phyloP scores from a whole-genome alignment of 2,329 filamentous ascomycete genomes.

The Epichloe hybrida region DNA sequence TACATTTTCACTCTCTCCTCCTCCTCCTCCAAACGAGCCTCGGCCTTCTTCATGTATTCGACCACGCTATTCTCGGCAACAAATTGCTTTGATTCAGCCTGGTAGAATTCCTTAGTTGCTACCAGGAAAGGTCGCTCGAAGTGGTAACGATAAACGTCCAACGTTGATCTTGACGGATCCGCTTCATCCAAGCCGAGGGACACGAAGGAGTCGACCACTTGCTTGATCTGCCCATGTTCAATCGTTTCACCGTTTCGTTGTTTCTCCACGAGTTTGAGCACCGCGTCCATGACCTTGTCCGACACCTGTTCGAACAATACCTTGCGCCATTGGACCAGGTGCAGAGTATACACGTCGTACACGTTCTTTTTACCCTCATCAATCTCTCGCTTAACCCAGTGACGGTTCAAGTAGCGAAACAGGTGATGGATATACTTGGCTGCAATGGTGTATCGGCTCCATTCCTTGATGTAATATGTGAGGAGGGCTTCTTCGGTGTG shows the following conservation, averaged over 20 bases:
- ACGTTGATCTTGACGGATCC: conserved; percentile 82
- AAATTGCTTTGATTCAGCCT: conserved; percentile 85
- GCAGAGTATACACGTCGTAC: conserved; percentile 94
- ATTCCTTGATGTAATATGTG: conserved; percentile 89
- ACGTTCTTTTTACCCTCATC: conserved; percentile 98
- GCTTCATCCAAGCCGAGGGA: conserved; percentile 88
- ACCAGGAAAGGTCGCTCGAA: conserved; percentile 88
- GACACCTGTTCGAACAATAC: conserved; percentile 80
- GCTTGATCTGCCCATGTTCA: conserved; percentile 92
- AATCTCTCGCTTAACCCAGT: conserved; percentile 98
- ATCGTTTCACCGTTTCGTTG: conserved; percentile 96
- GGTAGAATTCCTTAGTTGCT: conserved; percentile 76
- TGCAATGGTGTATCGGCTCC: conserved; percentile 87
- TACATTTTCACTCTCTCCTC: conserved; percentile 88
- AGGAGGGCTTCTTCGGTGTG: conserved; percentile 86
- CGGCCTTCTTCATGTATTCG: conserved; percentile 99
- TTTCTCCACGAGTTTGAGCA: conserved; percentile 90
- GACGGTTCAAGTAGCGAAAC: conserved; percentile 89
- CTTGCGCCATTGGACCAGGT: conserved; percentile 88
- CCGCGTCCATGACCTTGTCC: conserved; percentile 83
- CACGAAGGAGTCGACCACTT: conserved; percentile 91
- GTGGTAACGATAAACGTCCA: conserved; percentile 85
- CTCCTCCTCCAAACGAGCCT: conserved; percentile 77
- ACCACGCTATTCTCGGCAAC: conserved; percentile 94
- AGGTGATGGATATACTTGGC: conserved; percentile 97